A percentile compares a stretch with the other conserved stretches of the same genome.
phyloP scores from a whole-genome alignment of 768 basidiomycete genomes.

The Mycena chlorophos region DNA sequence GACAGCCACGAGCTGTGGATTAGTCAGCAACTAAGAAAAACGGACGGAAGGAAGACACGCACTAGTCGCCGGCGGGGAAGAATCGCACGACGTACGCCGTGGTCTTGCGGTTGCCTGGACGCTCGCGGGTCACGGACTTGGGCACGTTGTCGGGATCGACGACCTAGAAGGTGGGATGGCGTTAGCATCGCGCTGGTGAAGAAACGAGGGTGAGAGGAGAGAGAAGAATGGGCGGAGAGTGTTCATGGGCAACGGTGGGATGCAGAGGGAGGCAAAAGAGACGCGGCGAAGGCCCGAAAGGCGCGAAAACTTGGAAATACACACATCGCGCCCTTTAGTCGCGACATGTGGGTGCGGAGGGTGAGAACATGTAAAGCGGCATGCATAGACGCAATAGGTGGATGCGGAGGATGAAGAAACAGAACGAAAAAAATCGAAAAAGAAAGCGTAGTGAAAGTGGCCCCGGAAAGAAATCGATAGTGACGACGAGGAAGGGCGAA shows the following conservation, averaged over 20 bases:
- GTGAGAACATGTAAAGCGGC: too few species aligned
- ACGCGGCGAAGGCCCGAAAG: not conserved
- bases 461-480: not conserved
- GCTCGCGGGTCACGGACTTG: constrained; percentile 60
- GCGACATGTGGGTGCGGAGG: too few species aligned
- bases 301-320: not conserved
- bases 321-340: too few species aligned
- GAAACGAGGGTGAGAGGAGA: too few species aligned
- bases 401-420: not conserved
- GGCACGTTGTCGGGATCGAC: constrained; percentile 74
- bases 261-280: not conserved
- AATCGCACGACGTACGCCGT: constrained; percentile 46
- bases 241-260: not conserved
- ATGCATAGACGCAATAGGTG: too few species aligned
- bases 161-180: constrained; percentile 52
- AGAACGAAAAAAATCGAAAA: not conserved
- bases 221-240: not conserved
- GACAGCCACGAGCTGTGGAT: not conserved
- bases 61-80: constrained; percentile 2
- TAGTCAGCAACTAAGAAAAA: not conserved
- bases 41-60: not conserved
- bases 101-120: constrained; percentile 71
- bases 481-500: not conserved
- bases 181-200: not conserved
- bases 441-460: not conserved